Evolutionary conservation across 148 eudicot species (phyloP).

Genomic region (Euryodendron excelsum): DNA sequence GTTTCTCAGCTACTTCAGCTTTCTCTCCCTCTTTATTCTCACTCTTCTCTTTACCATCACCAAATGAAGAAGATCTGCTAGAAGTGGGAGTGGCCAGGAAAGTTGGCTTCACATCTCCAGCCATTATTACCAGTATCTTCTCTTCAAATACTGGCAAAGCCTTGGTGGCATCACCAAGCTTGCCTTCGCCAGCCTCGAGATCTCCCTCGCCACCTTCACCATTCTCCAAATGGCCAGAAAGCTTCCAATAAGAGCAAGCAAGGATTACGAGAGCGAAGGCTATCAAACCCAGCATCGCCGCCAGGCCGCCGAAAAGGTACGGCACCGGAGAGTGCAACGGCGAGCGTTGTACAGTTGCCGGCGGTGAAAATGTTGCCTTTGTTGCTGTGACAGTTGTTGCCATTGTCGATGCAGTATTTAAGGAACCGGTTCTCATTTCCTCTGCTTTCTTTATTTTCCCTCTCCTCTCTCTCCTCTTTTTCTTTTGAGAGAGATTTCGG

Average conservation of each 20-base stretch:
- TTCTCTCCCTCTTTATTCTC: slow-evolving; percentile 1
- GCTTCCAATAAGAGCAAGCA: slow-evolving; percentile 69
- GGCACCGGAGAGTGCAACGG: slow-evolving; percentile 87
- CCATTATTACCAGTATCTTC: slow-evolving; percentile 61
- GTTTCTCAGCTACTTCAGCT: neutral
- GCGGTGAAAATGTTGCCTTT: slow-evolving; percentile 10
- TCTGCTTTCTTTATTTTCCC: neutral
- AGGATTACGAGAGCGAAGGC: slow-evolving; percentile 71
- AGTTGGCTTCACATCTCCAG: slow-evolving; percentile 60
- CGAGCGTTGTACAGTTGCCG: slow-evolving; percentile 30
- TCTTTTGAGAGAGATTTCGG: neutral
- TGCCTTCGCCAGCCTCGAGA: slow-evolving; percentile 37
- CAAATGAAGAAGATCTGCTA: slow-evolving; percentile 26
- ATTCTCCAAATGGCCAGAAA: slow-evolving; percentile 28
- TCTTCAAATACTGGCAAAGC: slow-evolving; percentile 25
- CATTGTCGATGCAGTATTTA: neutral
- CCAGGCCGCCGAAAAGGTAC: slow-evolving; percentile 75
- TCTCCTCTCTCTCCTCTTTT: neutral
- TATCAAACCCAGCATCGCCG: slow-evolving; percentile 72
- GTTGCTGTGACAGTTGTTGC: neutral
- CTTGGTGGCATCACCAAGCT: slow-evolving; percentile 6
- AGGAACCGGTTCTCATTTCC: neutral
- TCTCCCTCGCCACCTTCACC: slow-evolving; percentile 32
- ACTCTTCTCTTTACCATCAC: slow-evolving; percentile 5
- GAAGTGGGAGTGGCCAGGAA: slow-evolving; percentile 56